Conservation (phyloP, 1,284 basidiomycete genomes). For the Dichomitus squalens region DNA sequence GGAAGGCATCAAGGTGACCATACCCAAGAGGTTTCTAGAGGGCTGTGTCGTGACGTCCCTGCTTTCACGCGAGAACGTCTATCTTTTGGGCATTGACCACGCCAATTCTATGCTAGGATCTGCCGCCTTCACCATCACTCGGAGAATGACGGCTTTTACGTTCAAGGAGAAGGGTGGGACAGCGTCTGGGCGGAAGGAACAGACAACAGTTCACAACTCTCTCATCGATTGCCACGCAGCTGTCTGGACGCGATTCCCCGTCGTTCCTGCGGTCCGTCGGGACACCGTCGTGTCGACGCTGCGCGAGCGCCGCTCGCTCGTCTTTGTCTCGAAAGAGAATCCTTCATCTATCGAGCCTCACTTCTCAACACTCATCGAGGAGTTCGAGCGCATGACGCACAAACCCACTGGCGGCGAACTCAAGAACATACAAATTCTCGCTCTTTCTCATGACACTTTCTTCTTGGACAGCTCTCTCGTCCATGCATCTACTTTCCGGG, state of each 20-base stretch:
- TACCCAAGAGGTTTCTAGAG: constrained; percentile 6
- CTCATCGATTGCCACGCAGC: constrained; percentile 59
- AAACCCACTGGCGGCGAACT: constrained; percentile 54
- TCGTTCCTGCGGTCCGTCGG: constrained; percentile 54
- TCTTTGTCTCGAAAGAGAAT: constrained; percentile 47
- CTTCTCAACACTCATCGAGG: constrained; percentile 46
- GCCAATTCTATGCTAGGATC: constrained; percentile 39
- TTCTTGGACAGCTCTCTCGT: neutral
- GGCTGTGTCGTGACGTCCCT: constrained; percentile 47
- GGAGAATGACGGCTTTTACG: constrained; percentile 54
- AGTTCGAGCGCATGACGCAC: constrained; percentile 49
- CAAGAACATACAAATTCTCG: constrained; percentile 36
- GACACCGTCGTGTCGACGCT: constrained; percentile 42
- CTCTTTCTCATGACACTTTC: constrained; percentile 26
- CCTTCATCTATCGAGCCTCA: constrained; percentile 40
- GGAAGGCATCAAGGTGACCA: constrained; percentile 41
- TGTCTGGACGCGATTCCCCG: constrained; percentile 67
- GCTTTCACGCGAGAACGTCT: constrained; percentile 40
- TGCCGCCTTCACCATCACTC: constrained; percentile 50
- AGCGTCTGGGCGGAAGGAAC: constrained; percentile 14
- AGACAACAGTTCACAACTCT: constrained; percentile 44
- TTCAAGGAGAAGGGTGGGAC: constrained; percentile 45
- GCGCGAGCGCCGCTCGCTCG: constrained; percentile 35
- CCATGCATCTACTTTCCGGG: constrained; percentile 34
- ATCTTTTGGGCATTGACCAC: constrained; percentile 44